Evolutionary conservation across 169 alveolate genomes (phyloP).

Genomic region (Babesia ovis): DNA sequence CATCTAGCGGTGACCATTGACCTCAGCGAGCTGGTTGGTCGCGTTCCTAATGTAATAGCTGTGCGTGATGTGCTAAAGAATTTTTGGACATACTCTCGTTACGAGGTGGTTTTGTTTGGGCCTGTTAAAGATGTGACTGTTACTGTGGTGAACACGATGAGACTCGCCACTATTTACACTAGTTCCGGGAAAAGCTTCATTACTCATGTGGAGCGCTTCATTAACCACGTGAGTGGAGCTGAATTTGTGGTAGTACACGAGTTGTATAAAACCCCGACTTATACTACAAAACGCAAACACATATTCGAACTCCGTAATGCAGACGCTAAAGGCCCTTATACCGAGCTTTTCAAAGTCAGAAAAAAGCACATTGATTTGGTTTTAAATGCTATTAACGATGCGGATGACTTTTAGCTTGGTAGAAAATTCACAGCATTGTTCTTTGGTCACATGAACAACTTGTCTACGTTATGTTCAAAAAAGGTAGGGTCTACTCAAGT

Average conservation of each 20-base stretch:
- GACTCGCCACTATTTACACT: neutral
- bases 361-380: neutral
- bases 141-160: neutral
- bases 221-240: neutral
- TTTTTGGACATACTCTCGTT: constrained; percentile 2
- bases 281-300: neutral
- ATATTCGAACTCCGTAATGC: neutral
- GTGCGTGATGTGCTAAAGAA: neutral
- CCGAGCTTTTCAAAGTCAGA: neutral
- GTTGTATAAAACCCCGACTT: too few species aligned
- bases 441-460: too few species aligned
- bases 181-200: neutral
- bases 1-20: neutral
- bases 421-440: too few species aligned
- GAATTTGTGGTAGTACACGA: neutral
- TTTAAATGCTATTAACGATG: neutral
- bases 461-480: too few species aligned
- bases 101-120: constrained; percentile 2
- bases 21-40: neutral
- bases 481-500: too few species aligned
- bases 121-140: neutral
- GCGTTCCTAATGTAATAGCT: neutral
- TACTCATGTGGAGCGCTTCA: constrained; percentile 3
- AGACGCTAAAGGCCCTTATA: neutral
- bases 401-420: too few species aligned